These are phyloP conservation scores for Candida tibetensis DNA, from an alignment of 805 yeast genomes.

Conservation along the genomic window DNA sequence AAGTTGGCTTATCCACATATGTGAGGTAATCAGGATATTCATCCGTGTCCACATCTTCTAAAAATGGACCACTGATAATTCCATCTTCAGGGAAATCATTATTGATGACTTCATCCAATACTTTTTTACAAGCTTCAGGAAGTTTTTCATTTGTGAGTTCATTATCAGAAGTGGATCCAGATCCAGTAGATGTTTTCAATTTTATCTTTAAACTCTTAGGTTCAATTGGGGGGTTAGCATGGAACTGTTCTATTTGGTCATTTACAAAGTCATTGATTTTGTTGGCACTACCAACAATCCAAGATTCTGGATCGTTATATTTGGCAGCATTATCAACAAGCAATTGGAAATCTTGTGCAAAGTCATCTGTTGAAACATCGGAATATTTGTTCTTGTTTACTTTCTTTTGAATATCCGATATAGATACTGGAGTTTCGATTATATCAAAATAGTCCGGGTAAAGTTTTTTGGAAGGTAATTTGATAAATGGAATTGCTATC, in stretches of 20 bases:
- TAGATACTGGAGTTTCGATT: constrained; percentile 32
- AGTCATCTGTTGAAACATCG: constrained; percentile 38
- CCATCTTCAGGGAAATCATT: constrained; percentile 50
- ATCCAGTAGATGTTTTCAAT: constrained; percentile 9
- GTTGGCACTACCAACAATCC: constrained; percentile 65
- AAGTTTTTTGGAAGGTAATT: constrained; percentile 33
- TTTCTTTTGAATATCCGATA: constrained; percentile 33
- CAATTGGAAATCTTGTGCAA: constrained; percentile 34
- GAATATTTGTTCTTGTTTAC: constrained; percentile 40
- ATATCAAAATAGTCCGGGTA: constrained; percentile 41
- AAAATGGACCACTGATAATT: constrained; percentile 63
- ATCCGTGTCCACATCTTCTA: constrained; percentile 67
- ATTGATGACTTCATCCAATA: constrained; percentile 41
- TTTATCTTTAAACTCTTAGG: constrained; percentile 16
- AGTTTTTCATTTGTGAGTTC: constrained; percentile 18
- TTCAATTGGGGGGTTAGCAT: constrained; percentile 5
- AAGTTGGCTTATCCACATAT: constrained; percentile 69
- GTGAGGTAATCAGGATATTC: constrained; percentile 80
- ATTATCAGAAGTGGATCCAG: constrained; percentile 8
- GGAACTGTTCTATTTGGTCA: constrained; percentile 43
- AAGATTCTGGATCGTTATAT: constrained; percentile 42
- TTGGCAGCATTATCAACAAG: constrained; percentile 37
- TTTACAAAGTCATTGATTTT: constrained; percentile 55
- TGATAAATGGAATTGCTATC: constrained; percentile 29
- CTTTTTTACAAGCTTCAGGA: constrained; percentile 17